A percentile compares a stretch with the other conserved stretches of the same genome.
phyloP scores from a whole-genome alignment of 192 early-diverging fungal genomes.

The Coemansia sp. region DNA sequence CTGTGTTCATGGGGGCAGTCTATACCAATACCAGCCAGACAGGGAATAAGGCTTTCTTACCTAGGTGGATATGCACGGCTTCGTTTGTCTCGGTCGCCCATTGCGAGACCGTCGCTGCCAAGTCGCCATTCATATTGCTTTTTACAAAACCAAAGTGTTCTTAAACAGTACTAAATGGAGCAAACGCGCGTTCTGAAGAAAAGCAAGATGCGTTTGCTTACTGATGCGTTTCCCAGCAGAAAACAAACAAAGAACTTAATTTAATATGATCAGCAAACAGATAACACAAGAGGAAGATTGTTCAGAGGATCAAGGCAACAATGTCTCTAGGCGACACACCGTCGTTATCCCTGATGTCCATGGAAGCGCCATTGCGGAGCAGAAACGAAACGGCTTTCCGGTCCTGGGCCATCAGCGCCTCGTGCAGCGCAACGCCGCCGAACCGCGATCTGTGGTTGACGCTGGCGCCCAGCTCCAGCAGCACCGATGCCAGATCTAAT shows the following conservation, averaged over 20 bases:
- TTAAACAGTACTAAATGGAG: too few species aligned
- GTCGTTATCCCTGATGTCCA: conserved; percentile 48
- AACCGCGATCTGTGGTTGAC: conserved; percentile 48
- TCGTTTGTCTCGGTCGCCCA: conserved; percentile 44
- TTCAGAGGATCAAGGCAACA: conserved; percentile 34
- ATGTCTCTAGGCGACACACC: conserved; percentile 52
- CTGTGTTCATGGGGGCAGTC: too few species aligned
- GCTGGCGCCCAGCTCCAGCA: conserved; percentile 40
- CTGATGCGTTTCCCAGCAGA: too few species aligned
- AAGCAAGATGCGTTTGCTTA: background rate
- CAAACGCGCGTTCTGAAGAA: background rate
- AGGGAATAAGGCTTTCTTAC: conserved; percentile 15
- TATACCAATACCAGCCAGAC: too few species aligned
- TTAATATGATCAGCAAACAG: conserved; percentile 1
- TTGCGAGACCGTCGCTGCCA: conserved; percentile 44
- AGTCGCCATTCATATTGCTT: conserved; percentile 25
- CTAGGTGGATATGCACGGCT: conserved; percentile 39
- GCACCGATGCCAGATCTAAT: conserved; percentile 33
- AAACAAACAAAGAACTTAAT: background rate
- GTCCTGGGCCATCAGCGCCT: conserved; percentile 51
- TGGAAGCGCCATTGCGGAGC: conserved; percentile 30
- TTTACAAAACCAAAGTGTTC: background rate
- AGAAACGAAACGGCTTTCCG: conserved; percentile 43
- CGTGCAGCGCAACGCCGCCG: conserved; percentile 49
- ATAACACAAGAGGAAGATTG: conserved; percentile 6